Percentiles rank a stretch among this genome's conserved stretches.
These are phyloP conservation scores for Stromatinia cepivora DNA, from an alignment of 2,329 filamentous ascomycete genomes.

Conservation along the genomic window DNA sequence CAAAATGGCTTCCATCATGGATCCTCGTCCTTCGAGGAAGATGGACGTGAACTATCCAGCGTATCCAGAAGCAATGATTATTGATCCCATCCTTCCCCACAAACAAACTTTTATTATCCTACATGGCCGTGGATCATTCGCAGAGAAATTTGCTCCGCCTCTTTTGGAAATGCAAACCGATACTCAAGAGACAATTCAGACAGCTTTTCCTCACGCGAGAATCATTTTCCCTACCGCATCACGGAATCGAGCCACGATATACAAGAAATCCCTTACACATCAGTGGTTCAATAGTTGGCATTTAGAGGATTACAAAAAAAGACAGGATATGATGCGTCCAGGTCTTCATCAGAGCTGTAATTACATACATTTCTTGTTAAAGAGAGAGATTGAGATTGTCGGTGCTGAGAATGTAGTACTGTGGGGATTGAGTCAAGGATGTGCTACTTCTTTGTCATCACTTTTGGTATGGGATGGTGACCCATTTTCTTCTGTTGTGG, in stretches of 20 bases:
- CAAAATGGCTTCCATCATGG: neutral
- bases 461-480: constrained; percentile 47
- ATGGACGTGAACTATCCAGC: neutral
- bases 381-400: constrained; percentile 44
- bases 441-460: constrained; percentile 48
- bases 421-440: constrained; percentile 56
- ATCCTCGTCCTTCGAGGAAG: neutral
- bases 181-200: constrained; percentile 32
- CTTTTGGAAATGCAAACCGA: constrained; percentile 42
- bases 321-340: constrained; percentile 41
- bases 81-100: constrained; percentile 31
- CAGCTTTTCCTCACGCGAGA: constrained; percentile 46
- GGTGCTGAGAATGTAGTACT: constrained; percentile 46
- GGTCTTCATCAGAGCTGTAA: constrained; percentile 46
- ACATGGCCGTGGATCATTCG: constrained; percentile 50
- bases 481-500: constrained; percentile 40
- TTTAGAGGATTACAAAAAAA: constrained; percentile 37
- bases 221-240: constrained; percentile 54
- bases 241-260: constrained; percentile 44
- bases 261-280: constrained; percentile 43
- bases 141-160: constrained; percentile 44
- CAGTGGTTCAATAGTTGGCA: constrained; percentile 52
- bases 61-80: constrained; percentile 29
- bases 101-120: constrained; percentile 48
- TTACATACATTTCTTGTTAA: constrained; percentile 45